These are phyloP conservation scores for Entomortierella beljakovae DNA, from an alignment of 192 early-diverging fungal species.

Conservation along the genomic window DNA sequence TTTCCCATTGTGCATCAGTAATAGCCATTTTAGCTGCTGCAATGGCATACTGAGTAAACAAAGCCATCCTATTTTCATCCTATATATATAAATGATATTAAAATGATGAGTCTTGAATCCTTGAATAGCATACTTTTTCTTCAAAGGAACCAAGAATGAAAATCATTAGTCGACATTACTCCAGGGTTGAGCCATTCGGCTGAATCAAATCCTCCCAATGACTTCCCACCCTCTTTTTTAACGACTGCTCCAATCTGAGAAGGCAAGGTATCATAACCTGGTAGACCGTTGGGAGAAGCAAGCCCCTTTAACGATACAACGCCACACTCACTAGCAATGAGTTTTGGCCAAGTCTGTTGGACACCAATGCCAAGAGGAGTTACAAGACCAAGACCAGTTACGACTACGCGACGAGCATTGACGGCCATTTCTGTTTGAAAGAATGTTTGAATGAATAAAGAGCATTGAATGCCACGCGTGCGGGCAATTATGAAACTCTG, in stretches of 20 bases:
- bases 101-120: neutral
- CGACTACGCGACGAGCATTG: slow-evolving; percentile 81
- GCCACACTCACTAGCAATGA: slow-evolving; percentile 81
- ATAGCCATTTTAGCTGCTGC: slow-evolving; percentile 87
- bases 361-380: slow-evolving; percentile 90
- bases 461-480: neutral
- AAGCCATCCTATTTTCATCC: slow-evolving; percentile 82
- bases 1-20: slow-evolving; percentile 81
- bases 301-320: slow-evolving; percentile 73
- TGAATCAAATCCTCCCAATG: slow-evolving; percentile 73
- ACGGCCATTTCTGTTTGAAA: slow-evolving; percentile 15
- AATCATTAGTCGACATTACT: too few relatives aligned
- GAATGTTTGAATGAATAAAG: neutral
- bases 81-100: slow-evolving; percentile 39
- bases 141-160: too few relatives aligned
- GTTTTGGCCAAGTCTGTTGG: slow-evolving; percentile 72
- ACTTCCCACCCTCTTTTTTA: slow-evolving; percentile 56
- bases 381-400: slow-evolving; percentile 94
- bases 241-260: slow-evolving; percentile 84
- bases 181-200: slow-evolving; percentile 81
- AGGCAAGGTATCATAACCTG: slow-evolving; percentile 73
- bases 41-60: slow-evolving; percentile 91
- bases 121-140: too few relatives aligned
- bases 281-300: slow-evolving; percentile 23
- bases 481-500: too few relatives aligned